Base-by-base conservation (phyloP, 2,329 filamentous ascomycete species). In the Diaporthe sp. region DNA sequence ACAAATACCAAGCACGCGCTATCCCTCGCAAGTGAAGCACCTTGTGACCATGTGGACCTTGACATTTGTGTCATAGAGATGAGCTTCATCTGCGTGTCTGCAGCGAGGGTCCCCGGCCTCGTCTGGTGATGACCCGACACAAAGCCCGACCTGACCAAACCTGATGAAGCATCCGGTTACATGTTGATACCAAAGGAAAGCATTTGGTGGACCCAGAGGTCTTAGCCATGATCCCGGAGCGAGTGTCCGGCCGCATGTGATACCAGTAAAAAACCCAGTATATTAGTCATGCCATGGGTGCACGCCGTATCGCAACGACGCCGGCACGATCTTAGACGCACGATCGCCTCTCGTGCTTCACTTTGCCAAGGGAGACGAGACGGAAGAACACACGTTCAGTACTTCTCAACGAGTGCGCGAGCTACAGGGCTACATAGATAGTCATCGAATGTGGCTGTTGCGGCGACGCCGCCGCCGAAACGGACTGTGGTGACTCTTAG, bases 1-100 rank as follows among this genome's bases (percentile, higher is more conserved):
- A 53, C 71, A 73, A 20, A 65, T 73, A 73, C 58, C 71, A 73
- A 44, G 71, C 34, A 73, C 57, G 25, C 58, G 58, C 47, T 47
- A 61, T 57, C 12, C 58, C 39, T 53, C 28, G 47, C 60, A 44
- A 57, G 7, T 55, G 47, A 65, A 53, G 39, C 37, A 58, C 15
- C 12, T 39, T 13, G 8, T 15, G 31, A n/a, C 25, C 8, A 53
- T 15, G 28, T 17, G 34, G 8, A 9, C 22, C 1, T 25, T 55
- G 12, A 20, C 5, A 6, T 31, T n/a, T 2, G 12, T 12, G 22
- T 42, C 1, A 37, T 42, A 47, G 6, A 34, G 4, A 20, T 20
- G 10, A 12, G 1, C 3, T 3, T 28, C 4, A 25, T 34, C 13
- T 47, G 25, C 22, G 37, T 58, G 12, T n/a, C 13, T 22, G 20